phyloP scores from a whole-genome alignment of 2,329 filamentous ascomycete species.

The Calonectria fujianensis region DNA sequence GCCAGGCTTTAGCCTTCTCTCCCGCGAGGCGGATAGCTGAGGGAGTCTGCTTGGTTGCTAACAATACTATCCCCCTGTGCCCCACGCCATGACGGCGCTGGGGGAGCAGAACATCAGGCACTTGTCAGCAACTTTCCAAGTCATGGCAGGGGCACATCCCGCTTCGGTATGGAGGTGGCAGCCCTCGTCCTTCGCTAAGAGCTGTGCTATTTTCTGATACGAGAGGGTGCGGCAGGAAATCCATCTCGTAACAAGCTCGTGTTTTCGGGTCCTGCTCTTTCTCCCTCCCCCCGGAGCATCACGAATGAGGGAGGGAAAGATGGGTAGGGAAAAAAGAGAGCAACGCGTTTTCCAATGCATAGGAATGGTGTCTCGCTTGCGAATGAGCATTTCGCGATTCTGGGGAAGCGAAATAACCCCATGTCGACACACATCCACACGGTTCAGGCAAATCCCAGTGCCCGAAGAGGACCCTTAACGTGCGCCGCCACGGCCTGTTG shows the following conservation, averaged over 20 bases:
- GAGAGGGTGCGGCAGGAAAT: not conserved
- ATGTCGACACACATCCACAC: constrained; percentile 3
- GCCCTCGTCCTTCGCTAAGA: not conserved
- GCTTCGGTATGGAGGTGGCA: not conserved
- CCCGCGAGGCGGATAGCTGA: not conserved
- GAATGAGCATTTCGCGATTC: constrained; percentile 25
- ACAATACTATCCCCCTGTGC: not conserved
- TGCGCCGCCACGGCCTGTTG: not conserved
- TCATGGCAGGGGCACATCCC: not conserved
- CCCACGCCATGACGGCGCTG: not conserved
- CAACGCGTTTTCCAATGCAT: constrained; percentile 4
- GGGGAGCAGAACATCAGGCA: constrained; percentile 21
- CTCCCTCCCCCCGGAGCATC: not conserved
- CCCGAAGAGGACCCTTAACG: not conserved
- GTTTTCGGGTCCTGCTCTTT: not conserved
- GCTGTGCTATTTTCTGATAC: constrained; percentile 1
- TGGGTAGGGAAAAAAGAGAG: not conserved
- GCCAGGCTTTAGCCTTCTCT: not conserved
- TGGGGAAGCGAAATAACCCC: constrained; percentile 5
- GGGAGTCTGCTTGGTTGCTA: not conserved
- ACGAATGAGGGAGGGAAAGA: not conserved
- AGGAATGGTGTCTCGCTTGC: constrained; percentile 16
- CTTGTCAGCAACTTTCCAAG: constrained; percentile 15
- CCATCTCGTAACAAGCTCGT: not conserved
- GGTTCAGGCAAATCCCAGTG: not conserved